Evolutionary conservation across 164 flowering plant genomes (phyloP), one percentile per base, ranked within the genome.

Genomic region (Berberis vulgaris): DNA sequence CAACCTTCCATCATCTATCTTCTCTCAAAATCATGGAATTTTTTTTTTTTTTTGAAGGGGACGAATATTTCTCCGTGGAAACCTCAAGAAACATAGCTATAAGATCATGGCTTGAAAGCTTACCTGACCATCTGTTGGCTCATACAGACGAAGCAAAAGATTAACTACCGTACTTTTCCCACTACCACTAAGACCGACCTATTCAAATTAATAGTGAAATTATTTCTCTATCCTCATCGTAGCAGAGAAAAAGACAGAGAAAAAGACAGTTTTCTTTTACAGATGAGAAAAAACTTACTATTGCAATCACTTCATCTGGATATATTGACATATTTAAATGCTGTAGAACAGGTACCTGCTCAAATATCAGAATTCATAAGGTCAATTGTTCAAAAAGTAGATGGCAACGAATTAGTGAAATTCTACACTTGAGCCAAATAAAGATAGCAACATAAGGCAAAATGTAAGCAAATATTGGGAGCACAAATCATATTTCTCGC

Each of bases 131-230:
- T 62, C 70, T 65, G 91, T 81, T 71, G 98, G 98, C 69, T 93
- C 98, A 78, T 88, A 93, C 49, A 92, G 86, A 61, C 90, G 96
- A 65, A 93, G 94, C 76, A 89, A 69, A 65, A 93, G 86, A 79
- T 79, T 89, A 68, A 93, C 94, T 45, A 93, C 65, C 52, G 97
- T 86, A 82, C 96, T 89, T 71, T 89, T 93, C 61, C 98, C 98
- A 78, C 97, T 93, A 46, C 97, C 98, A 76, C 96, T 93, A 54
- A 89, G 93, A 68, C 98, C 98, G 75, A 88, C 98, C 98, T 93
- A 66, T 59, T 52, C 68, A 72, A 57, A 66, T 47, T 42, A 52
- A 43, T 26, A 43, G 66, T 49, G 69, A 8, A 9, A 38, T 39
- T 7, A n/a, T 41, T 54, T 43, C 54, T 40, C 26, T 26, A 26